These are phyloP conservation scores for Chlorencoelia australis DNA, from an alignment of 2,329 filamentous ascomycete species.

Conservation along the genomic window DNA sequence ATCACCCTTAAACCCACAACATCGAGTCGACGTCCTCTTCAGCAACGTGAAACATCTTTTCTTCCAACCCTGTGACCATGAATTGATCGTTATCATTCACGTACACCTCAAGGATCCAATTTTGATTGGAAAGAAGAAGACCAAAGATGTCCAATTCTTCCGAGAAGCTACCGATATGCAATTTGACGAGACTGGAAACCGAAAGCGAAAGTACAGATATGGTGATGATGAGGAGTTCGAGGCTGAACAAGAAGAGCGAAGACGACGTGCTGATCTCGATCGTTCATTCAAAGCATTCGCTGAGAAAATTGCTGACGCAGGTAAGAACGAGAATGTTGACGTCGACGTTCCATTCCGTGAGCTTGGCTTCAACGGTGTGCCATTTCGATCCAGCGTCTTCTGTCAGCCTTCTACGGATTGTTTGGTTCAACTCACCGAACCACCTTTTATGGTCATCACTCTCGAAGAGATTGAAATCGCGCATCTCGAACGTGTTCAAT, in stretches of 20 bases:
- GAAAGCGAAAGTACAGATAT: constrained; percentile 94
- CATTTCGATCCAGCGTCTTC: constrained; percentile 88
- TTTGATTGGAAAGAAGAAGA: constrained; percentile 96
- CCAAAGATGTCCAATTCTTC: constrained; percentile 97
- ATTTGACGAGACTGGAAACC: constrained; percentile 96
- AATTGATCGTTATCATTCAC: constrained; percentile 96
- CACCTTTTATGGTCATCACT: constrained; percentile 91
- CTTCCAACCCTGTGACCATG: constrained; percentile 94
- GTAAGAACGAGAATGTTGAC: constrained; percentile 79
- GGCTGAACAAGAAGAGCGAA: constrained; percentile 91
- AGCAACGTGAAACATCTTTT: constrained; percentile 98
- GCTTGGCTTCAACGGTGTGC: constrained; percentile 92
- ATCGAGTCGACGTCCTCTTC: constrained; percentile 88
- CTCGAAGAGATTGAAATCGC: constrained; percentile 94
- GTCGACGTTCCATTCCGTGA: constrained; percentile 97
- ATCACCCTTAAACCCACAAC: constrained; percentile 67
- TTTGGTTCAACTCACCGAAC: constrained; percentile 91
- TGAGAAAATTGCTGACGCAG: constrained; percentile 94
- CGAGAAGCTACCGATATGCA: constrained; percentile 96
- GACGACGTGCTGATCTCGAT: constrained; percentile 83
- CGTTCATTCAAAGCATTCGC: constrained; percentile 93
- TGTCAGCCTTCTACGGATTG: constrained; percentile 96
- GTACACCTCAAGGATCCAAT: constrained; percentile 97
- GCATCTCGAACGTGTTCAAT: constrained; percentile 90
- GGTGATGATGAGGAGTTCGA: constrained; percentile 99